Percentiles rank a stretch among this genome's conserved stretches.
phyloP scores from a whole-genome alignment of 305 asterid species.

The Fraxinus floribunda region DNA sequence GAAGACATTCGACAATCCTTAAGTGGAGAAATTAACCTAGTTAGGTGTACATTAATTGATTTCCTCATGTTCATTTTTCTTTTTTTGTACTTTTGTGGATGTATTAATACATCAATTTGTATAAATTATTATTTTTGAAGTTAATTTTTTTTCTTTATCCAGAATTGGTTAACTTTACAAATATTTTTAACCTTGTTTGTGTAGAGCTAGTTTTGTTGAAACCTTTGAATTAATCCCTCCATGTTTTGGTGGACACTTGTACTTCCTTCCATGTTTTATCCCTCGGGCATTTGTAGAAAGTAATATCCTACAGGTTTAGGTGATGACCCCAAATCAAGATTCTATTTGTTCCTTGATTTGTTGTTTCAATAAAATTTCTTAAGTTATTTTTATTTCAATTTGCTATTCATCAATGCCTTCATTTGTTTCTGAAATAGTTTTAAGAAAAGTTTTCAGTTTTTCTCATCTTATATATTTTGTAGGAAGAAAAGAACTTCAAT shows the following conservation, averaged over 20 bases:
- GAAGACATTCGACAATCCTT: too few relatives aligned
- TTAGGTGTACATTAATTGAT: background rate
- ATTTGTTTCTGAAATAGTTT: background rate
- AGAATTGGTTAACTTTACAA: too few relatives aligned
- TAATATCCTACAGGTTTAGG: too few relatives aligned
- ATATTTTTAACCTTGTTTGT: background rate
- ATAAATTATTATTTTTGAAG: too few relatives aligned
- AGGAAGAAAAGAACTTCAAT: conserved; percentile 72
- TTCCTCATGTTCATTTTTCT: background rate
- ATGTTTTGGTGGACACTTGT: background rate
- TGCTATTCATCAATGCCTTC: background rate
- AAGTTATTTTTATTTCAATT: background rate
- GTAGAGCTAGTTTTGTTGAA: background rate
- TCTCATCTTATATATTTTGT: conserved; percentile 31
- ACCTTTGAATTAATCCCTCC: background rate
- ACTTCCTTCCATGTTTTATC: background rate
- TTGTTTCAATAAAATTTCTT: background rate
- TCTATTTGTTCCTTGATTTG: conserved; percentile 8
- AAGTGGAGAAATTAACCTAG: background rate
- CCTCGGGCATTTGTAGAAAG: background rate
- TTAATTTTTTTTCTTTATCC: too few relatives aligned
- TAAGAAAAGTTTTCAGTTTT: background rate
- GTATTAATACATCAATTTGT: background rate
- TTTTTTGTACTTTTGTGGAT: background rate
- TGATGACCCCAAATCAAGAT: background rate